Evolutionary conservation across 2,329 filamentous ascomycete species (phyloP), one percentile per base, ranked within the genome.

Genomic region (Cytospora mali): DNA sequence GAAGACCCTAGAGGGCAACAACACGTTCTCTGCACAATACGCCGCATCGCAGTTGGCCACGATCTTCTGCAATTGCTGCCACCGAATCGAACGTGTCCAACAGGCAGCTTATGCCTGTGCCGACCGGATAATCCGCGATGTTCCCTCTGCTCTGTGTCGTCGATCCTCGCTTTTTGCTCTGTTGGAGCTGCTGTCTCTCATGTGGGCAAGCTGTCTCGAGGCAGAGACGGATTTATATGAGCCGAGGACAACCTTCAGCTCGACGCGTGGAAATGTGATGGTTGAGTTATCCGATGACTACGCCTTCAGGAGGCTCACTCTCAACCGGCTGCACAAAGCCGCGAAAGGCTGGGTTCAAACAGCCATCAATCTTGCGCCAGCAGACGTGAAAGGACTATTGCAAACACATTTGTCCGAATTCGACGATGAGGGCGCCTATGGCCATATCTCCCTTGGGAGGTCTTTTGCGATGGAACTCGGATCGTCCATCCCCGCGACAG

Each of bases 341-440:
- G 93, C 93, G 35, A 91, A 87, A 68, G 76, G 76, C 4, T 99
- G 95, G 95, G 88, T 99, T 0, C 87, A 85, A 23, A 80, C 85
- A 33, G 91, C 92, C 9, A 87, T 98, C 69, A 89, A 91, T 68
- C 84, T 96, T 54, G 93, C 96, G 3, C 94, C 95, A 6, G 81
- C 97, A 27, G 94, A 99, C 75, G 88, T 98, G 64, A 99, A 99
- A 76, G 95, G 96, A 0, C 81, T 99, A 23, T 81, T 99, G 50
- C 95, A 97, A 77, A 98, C 95, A 0, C 98, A 99, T 73, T 82
- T 99, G 18, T 97, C 96, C 0, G 93, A 97, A 69, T 97, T 93
- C 69, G 90, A 96, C 65, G 93, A 98, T 68, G 92, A 97, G 67
- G 91, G 91, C 55, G 88, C 88, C 1, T 97, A 96, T 71, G 95